A percentile compares a stretch with the other conserved stretches of the same genome.
Conservation (phyloP, 805 yeast species). For the Crinitomyces ghanaensis region DNA sequence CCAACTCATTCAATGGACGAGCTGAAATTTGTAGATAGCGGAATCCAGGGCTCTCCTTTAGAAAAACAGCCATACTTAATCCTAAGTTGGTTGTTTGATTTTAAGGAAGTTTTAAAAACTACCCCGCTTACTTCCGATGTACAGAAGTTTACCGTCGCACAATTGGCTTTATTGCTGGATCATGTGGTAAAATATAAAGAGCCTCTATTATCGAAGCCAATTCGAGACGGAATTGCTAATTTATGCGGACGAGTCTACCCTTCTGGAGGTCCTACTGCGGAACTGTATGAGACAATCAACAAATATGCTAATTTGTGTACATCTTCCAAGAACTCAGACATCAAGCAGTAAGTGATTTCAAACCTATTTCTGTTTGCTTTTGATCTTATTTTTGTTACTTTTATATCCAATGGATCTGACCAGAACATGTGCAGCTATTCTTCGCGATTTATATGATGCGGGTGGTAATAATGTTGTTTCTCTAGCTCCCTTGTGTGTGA, state of each 20-base stretch:
- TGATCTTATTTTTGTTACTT: conserved; percentile 18
- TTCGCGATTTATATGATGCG: background rate
- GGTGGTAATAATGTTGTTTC: conserved; percentile 18
- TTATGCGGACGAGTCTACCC: conserved; percentile 9
- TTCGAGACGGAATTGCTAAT: conserved; percentile 11
- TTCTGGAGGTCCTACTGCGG: conserved; percentile 4
- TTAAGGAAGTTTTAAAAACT: conserved; percentile 3
- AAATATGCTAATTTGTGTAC: conserved; percentile 17
- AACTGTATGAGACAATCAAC: conserved; percentile 21
- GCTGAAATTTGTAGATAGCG: conserved; percentile 8
- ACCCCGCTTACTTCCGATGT: conserved; percentile 6
- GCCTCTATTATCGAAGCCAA: conserved; percentile 9
- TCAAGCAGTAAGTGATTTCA: conserved; percentile 18
- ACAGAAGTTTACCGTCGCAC: conserved; percentile 10
- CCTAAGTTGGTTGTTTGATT: conserved; percentile 11
- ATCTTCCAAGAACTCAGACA: conserved; percentile 20
- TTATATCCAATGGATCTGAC: conserved; percentile 20
- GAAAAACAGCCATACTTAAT: conserved; percentile 13
- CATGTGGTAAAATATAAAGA: conserved; percentile 11
- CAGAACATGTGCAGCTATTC: conserved; percentile 16
- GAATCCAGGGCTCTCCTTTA: conserved; percentile 7
- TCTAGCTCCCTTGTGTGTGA: conserved; percentile 22
- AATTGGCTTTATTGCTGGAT: conserved; percentile 8
- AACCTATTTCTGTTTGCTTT: conserved; percentile 9
- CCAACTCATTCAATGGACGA: conserved; percentile 4